A percentile compares a stretch with the other conserved stretches of the same genome.
Conservation (phyloP, 768 basidiomycete species). For the Termitomyces sp. region DNA sequence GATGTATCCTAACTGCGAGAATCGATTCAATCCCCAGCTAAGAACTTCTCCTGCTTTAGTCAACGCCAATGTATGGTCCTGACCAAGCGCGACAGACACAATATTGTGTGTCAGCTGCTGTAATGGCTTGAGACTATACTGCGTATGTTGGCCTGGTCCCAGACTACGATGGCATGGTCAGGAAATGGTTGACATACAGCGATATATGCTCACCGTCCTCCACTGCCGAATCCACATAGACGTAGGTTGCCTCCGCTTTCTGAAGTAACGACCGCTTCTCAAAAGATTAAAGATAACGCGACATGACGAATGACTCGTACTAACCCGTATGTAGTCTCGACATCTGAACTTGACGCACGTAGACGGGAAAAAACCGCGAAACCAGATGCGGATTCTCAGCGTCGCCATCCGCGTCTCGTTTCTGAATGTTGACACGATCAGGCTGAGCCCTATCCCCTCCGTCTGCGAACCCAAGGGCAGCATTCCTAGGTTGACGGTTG, state of each 20-base stretch:
- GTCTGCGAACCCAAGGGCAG: slow-evolving; percentile 80
- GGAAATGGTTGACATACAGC: background rate
- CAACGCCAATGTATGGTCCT: slow-evolving; percentile 90
- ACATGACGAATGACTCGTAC: slow-evolving; percentile 2
- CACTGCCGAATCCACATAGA: slow-evolving; percentile 85
- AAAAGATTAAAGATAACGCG: background rate
- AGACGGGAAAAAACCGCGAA: slow-evolving; percentile 56
- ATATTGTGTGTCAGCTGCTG: slow-evolving; percentile 52
- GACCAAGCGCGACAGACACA: slow-evolving; percentile 73
- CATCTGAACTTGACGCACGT: slow-evolving; percentile 69
- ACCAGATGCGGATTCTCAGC: slow-evolving; percentile 23
- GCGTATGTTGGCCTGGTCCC: slow-evolving; percentile 72
- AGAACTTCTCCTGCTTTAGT: slow-evolving; percentile 78
- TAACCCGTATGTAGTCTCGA: slow-evolving; percentile 83
- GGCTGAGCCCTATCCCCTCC: slow-evolving; percentile 73
- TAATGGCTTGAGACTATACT: slow-evolving; percentile 63
- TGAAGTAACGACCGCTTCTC: slow-evolving; percentile 55
- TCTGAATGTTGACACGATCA: slow-evolving; percentile 60
- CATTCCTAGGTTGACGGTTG: slow-evolving; percentile 50
- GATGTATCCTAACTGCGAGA: slow-evolving; percentile 82
- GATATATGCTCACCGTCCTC: slow-evolving; percentile 58
- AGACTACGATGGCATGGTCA: slow-evolving; percentile 37
- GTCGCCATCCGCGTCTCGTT: slow-evolving; percentile 24
- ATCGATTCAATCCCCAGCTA: slow-evolving; percentile 89
- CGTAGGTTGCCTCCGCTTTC: slow-evolving; percentile 71